Base-by-base conservation (phyloP, 2,329 filamentous ascomycete genomes). In the Erysiphe pulchra region DNA sequence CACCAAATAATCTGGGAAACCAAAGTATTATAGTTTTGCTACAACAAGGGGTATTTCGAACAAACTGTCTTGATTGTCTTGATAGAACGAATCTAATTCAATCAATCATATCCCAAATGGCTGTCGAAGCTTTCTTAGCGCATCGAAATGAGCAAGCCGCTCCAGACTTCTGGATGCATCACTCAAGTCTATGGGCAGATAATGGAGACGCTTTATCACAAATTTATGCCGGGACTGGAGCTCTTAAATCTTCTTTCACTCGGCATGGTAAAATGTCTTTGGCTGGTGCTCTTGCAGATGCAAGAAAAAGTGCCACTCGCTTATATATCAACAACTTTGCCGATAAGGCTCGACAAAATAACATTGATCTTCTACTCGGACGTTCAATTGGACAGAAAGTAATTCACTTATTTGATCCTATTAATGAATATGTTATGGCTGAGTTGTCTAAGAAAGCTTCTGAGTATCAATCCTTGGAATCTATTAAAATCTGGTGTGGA, bases 321-420 rank as follows among this genome's bases (percentile, higher is more conserved):
- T 73, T 94, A 50, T 95, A 94, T 58, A 87, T 94, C 63, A 98
- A 98, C 63, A 95, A 94, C 57, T 95, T 98, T 59, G 74, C 85
- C 9, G 90, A 98, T 59, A 92, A 92, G 52, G 81, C 78, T 18
- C 71, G 85, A 42, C 90, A 98, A 58, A 86, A 84, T 53, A 94
- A 84, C 0, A 95, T 98, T 52, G 90, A 98, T 60, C 77, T 92
- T 63, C 69, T 98, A 6, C 68, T 98, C 5, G 87, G 87, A 2
- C 73, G 85, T 46, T 63, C 93, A 37, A 78, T 92, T 48, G 81
- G 83, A 24, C 87, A 95, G 59, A 64, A 69, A 1, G 76, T 83
- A 1, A 87, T 95, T 4, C 74, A 86, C 57, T 65, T 98, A 0
- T 92, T 82, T 58, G 90, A 98, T 59, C 90, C 90, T 1, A 82